A percentile compares a stretch with the other conserved stretches of the same genome.
phyloP scores from a whole-genome alignment of 805 yeast genomes.

The Yarrowia sp. region DNA sequence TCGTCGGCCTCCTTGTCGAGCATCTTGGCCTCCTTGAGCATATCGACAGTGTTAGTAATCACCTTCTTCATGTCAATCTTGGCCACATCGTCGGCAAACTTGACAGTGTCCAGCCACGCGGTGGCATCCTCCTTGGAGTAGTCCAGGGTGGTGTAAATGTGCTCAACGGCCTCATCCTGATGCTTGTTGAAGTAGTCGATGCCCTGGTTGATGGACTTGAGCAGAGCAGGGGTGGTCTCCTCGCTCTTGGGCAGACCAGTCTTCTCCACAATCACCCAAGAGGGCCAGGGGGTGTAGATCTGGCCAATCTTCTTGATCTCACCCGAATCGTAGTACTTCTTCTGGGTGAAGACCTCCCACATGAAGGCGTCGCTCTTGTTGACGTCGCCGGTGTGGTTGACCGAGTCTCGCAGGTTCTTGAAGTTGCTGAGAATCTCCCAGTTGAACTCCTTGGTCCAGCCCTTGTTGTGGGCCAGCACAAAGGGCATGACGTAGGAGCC shows the following conservation, averaged over 20 bases:
- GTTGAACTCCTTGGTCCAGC: slow-evolving; percentile 55
- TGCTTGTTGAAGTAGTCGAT: slow-evolving; percentile 67
- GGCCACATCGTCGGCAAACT: slow-evolving; percentile 59
- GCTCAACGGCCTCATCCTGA: slow-evolving; percentile 68
- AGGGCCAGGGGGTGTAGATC: slow-evolving; percentile 95
- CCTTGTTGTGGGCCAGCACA: slow-evolving; percentile 71
- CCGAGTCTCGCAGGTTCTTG: slow-evolving; percentile 78
- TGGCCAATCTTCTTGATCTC: slow-evolving; percentile 86
- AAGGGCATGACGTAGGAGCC: slow-evolving; percentile 92
- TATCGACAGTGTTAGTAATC: slow-evolving; percentile 61
- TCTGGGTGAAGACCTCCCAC: slow-evolving; percentile 96
- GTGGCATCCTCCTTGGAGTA: slow-evolving; percentile 78
- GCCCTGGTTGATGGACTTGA: slow-evolving; percentile 68
- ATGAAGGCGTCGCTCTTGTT: slow-evolving; percentile 78
- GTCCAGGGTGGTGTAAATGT: slow-evolving; percentile 72
- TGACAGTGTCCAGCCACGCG: slow-evolving; percentile 82
- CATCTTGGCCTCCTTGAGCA: slow-evolving; percentile 71
- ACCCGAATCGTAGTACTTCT: slow-evolving; percentile 77
- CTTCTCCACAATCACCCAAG: slow-evolving; percentile 80
- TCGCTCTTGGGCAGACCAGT: slow-evolving; percentile 49
- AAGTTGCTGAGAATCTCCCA: slow-evolving; percentile 71
- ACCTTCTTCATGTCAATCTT: slow-evolving; percentile 59
- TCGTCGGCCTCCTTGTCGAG: slow-evolving; percentile 45
- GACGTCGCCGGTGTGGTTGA: slow-evolving; percentile 60
- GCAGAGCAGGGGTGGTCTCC: slow-evolving; percentile 51